phyloP scores from a whole-genome alignment of 768 basidiomycete genomes.

The Kockovaella imperatae region DNA sequence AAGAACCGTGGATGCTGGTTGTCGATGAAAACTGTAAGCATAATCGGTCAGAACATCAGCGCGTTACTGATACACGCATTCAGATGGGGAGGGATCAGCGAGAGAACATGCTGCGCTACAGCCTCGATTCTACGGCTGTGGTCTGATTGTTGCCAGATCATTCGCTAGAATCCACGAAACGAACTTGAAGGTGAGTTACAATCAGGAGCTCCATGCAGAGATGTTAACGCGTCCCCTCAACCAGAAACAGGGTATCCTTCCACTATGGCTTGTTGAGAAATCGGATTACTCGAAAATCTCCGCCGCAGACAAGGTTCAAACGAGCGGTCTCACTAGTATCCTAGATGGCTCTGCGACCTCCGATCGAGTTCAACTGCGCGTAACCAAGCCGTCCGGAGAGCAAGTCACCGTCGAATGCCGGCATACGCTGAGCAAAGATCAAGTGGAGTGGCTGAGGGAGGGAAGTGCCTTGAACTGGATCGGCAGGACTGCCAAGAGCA shows the following conservation, averaged over 20 bases:
- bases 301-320: conserved; percentile 69
- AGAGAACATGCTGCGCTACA: conserved; percentile 96
- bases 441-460: conserved; percentile 78
- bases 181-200: conserved; percentile 69
- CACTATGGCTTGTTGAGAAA: conserved; percentile 86
- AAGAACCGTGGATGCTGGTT: conserved; percentile 84
- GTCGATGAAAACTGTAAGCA: conserved; percentile 64
- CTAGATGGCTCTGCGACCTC: conserved; percentile 44
- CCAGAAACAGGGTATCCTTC: conserved; percentile 95
- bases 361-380: conserved; percentile 52
- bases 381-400: conserved; percentile 61
- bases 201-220: background rate
- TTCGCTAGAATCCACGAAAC: conserved; percentile 99
- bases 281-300: conserved; percentile 75
- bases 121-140: conserved; percentile 88
- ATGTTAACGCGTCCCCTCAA: background rate
- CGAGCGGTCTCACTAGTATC: conserved; percentile 67
- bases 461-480: conserved; percentile 90
- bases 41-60: background rate
- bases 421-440: conserved; percentile 86
- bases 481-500: conserved; percentile 26
- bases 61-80: background rate
- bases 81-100: conserved; percentile 89
- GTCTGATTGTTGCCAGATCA: conserved; percentile 78
- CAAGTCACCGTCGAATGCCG: conserved; percentile 61